Base-by-base conservation (phyloP, 345 rosid species). In the Hibiscus mutabilis region DNA sequence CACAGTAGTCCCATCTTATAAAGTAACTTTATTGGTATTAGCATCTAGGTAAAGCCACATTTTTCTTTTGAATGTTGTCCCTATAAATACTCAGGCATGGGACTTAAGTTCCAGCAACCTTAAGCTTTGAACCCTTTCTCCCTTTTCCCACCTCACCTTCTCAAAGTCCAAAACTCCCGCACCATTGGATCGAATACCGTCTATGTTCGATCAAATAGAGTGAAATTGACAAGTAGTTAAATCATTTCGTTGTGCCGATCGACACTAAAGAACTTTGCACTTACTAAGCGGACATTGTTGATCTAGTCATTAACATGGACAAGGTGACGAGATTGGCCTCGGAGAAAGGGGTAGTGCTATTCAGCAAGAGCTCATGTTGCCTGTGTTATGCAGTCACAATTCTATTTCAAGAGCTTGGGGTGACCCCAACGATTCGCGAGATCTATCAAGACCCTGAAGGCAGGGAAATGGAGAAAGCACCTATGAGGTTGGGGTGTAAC, bases 351-450 rank as follows among this genome's bases (percentile, higher is more conserved):
- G 89, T 88, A 15, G 90, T 88, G 76, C 86, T 91, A 78, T 88
- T 91, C 88, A 87, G 88, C 75, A 88, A 88, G 85, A 82, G 89
- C 86, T 87, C 97, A 6, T 91, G 93, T 42, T 91, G 97, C 82
- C 76, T 91, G 57, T 82, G 91, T 75, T 87, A 88, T 76, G 88
- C 97, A 2, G 90, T 91, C 75, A 84, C 75, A 73, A 84, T 85
- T 71, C 73, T 91, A 55, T 88, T 91, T 79, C 89, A 82, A 44
- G 93, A 88, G 75, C 90, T 91, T 63, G 84, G 90, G 74, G 89
- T 91, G 44, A 79, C 66, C 61, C 92, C 97, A 4, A 27, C 74
- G 24, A 78, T 88, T 66, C 77, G 84, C 59, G 93, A 91, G 80
- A 83, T 91, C 37, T 93, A 91, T 78, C 86, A 74, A 47, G 97